phyloP scores from a whole-genome alignment of 2,329 filamentous ascomycete species.

The Canariomyces notabilis region DNA sequence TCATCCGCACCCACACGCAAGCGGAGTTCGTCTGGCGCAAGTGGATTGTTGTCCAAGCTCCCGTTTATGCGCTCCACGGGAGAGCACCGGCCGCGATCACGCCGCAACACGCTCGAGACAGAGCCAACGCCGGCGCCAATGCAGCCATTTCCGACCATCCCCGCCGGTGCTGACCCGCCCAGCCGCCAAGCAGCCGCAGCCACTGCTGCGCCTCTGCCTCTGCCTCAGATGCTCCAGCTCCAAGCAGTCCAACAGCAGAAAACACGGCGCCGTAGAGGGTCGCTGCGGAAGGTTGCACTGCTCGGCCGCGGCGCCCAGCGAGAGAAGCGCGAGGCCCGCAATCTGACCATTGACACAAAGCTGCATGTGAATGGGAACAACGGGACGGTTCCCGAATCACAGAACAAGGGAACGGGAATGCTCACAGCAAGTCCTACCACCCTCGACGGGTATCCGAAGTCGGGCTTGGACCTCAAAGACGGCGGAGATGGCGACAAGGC shows the following conservation, averaged over 20 bases:
- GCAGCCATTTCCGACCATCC: conserved; percentile 18
- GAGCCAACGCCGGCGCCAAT: conserved; percentile 11
- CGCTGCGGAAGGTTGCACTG: conserved; percentile 79
- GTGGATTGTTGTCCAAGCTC: conserved; percentile 62
- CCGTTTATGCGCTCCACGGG: conserved; percentile 56
- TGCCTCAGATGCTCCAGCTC: conserved; percentile 29
- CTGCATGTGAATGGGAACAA: conserved; percentile 15
- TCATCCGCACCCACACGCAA: conserved; percentile 28
- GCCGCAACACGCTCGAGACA: conserved; percentile 34
- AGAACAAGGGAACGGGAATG: background rate
- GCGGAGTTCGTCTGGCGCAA: conserved; percentile 44
- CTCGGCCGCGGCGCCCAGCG: conserved; percentile 67
- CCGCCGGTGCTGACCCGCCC: conserved; percentile 11
- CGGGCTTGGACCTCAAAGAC: conserved; percentile 11
- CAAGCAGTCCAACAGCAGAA: conserved; percentile 45
- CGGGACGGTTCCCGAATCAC: background rate
- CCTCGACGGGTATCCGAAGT: conserved; percentile 21
- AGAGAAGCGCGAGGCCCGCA: conserved; percentile 50
- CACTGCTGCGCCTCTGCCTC: conserved; percentile 26
- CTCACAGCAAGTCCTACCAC: conserved; percentile 19
- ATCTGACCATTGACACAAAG: conserved; percentile 39
- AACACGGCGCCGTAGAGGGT: conserved; percentile 71
- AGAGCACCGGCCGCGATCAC: conserved; percentile 27
- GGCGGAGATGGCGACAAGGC: conserved; percentile 26
- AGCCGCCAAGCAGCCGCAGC: conserved; percentile 20